These are phyloP conservation scores for Salix arbutifolia DNA, from an alignment of 345 rosid species.

Conservation along the genomic window DNA sequence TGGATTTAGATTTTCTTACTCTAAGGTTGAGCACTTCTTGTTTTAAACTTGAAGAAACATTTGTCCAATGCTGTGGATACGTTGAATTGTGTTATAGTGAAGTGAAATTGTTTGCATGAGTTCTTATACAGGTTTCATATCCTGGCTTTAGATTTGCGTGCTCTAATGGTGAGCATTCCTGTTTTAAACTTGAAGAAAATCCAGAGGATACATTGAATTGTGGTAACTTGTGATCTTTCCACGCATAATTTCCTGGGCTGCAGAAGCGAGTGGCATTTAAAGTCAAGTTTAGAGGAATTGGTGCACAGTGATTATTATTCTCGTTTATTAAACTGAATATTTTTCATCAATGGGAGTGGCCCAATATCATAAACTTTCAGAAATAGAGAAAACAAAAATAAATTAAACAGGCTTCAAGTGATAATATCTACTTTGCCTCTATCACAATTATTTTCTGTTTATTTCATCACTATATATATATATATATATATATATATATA, in stretches of 20 bases:
- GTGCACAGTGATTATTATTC: background rate
- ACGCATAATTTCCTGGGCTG: background rate
- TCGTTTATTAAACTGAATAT: background rate
- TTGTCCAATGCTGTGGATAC: background rate
- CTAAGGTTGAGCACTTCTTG: background rate
- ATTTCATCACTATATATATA: background rate
- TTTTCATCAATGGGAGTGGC: background rate
- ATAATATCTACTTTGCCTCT: background rate
- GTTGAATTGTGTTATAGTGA: background rate
- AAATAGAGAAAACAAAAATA: background rate
- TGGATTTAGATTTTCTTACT: background rate
- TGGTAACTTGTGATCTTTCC: background rate
- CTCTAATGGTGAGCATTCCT: background rate
- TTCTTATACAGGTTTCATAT: background rate
- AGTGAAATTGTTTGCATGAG: background rate
- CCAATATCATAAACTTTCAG: background rate
- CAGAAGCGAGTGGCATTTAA: background rate
- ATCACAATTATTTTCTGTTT: background rate
- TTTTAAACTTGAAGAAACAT: background rate
- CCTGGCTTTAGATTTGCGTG: background rate
- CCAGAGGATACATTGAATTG: background rate
- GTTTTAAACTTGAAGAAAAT: background rate
- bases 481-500: too few species aligned
- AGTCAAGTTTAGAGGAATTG: too few species aligned
- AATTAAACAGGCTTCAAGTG: background rate